These are phyloP conservation scores for Fusarium praegraminearum DNA, from an alignment of 2,329 filamentous ascomycete species.

Conservation along the genomic window DNA sequence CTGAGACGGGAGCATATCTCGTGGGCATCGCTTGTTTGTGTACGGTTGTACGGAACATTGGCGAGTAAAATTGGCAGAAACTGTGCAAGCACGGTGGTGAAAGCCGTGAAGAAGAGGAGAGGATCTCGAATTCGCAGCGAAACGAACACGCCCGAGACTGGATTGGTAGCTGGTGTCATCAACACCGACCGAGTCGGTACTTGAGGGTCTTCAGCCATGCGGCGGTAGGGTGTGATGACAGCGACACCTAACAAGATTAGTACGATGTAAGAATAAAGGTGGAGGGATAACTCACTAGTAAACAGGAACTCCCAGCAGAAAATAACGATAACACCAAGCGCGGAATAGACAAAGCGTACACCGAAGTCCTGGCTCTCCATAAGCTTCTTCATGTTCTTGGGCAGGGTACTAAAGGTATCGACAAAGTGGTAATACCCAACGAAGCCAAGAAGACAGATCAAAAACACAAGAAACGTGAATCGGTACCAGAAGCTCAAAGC, in stretches of 20 bases:
- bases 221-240: conserved; percentile 57
- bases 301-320: conserved; percentile 59
- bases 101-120: conserved; percentile 56
- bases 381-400: conserved; percentile 49
- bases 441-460: conserved; percentile 52
- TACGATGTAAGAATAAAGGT: rapidly evolving
- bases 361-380: conserved; percentile 58
- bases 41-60: conserved; percentile 61
- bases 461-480: conserved; percentile 49
- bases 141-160: conserved; percentile 56
- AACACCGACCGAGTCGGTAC: conserved; percentile 54
- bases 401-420: conserved; percentile 42
- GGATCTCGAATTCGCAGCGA: conserved; percentile 49
- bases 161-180: conserved; percentile 57
- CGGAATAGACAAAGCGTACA: conserved; percentile 58
- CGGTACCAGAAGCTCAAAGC: conserved; percentile 53
- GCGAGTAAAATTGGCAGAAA: conserved; percentile 61
- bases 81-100: conserved; percentile 59
- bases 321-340: conserved; percentile 56
- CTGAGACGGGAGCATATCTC: conserved; percentile 57
- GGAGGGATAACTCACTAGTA: conserved; percentile 46
- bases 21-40: conserved; percentile 55
- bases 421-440: conserved; percentile 55
- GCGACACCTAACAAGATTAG: conserved; percentile 51
- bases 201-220: conserved; percentile 53